Evolutionary conservation across 768 basidiomycete species (phyloP).

Genomic region (Lentinula raphanica): DNA sequence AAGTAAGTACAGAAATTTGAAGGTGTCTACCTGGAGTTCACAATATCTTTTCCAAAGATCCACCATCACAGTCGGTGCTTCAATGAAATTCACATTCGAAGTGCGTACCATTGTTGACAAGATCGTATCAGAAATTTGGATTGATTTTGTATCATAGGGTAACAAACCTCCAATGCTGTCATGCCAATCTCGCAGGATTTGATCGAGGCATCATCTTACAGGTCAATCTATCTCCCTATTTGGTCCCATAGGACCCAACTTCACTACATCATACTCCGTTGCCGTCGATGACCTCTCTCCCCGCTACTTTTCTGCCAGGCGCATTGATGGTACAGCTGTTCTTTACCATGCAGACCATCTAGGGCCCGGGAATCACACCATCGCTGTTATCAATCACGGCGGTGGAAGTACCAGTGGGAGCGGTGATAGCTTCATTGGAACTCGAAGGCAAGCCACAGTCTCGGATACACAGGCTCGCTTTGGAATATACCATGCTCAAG

Average conservation of each 20-base stretch:
- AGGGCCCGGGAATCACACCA: constrained; percentile 21
- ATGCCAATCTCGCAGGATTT: no score
- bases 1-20: not conserved
- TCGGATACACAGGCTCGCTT: constrained; percentile 10
- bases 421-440: not conserved
- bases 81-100: constrained; percentile 1
- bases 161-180: not conserved
- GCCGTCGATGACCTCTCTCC: constrained; percentile 18
- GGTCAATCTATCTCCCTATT: constrained; percentile 15
- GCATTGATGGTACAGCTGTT: constrained; percentile 9
- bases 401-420: constrained; percentile 8
- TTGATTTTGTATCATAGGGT: not conserved
- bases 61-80: not conserved
- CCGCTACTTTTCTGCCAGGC: constrained; percentile 14
- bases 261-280: constrained; percentile 16
- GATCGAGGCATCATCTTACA: no score
- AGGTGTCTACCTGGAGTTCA: no score
- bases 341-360: constrained; percentile 20
- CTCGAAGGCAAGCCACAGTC: not conserved
- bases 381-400: constrained; percentile 26
- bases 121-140: not conserved
- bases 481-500: constrained; percentile 28
- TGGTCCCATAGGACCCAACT: constrained; percentile 27
- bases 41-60: not conserved
- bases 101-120: not conserved